These are phyloP conservation scores for Diversispora epigaea DNA, from an alignment of 192 early-diverging fungal genomes.

Conservation along the genomic window DNA sequence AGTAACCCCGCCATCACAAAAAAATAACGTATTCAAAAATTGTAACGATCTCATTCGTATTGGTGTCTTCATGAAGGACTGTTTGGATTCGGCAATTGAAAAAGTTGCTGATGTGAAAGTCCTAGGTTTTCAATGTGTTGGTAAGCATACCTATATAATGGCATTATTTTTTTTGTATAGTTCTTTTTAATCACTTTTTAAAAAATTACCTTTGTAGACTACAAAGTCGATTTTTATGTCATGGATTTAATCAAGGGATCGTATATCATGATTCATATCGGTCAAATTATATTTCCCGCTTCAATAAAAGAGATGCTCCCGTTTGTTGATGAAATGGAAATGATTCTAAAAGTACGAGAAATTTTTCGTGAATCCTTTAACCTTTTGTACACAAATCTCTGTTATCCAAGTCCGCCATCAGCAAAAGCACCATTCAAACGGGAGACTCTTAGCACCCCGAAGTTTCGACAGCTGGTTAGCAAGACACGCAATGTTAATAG, in stretches of 20 bases:
- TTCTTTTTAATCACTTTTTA: no score
- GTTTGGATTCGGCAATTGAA: not conserved
- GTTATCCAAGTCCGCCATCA: not conserved
- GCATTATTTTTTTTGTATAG: not conserved
- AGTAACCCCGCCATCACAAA: constrained; percentile 21
- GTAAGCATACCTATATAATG: constrained; percentile 4
- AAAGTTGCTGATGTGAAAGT: constrained; percentile 5
- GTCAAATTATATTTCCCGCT: constrained; percentile 19
- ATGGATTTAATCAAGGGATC: constrained; percentile 23
- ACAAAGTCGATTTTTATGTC: constrained; percentile 13
- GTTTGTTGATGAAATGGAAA: constrained; percentile 25
- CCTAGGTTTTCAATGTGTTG: constrained; percentile 27
- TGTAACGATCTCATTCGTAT: not conserved
- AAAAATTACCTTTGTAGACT: no score
- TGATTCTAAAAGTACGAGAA: constrained; percentile 11
- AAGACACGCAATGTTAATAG: constrained; percentile 19
- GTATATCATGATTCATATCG: constrained; percentile 27
- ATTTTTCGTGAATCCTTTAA: constrained; percentile 28
- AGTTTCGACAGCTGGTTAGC: constrained; percentile 22
- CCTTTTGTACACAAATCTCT: not conserved
- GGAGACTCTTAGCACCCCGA: constrained; percentile 18
- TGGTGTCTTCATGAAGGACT: constrained; percentile 3
- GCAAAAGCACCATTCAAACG: constrained; percentile 28
- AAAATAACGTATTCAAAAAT: constrained; percentile 14
- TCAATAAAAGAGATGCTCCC: constrained; percentile 24